Evolutionary conservation across 495 filamentous ascomycete genomes (phyloP), one percentile per base, ranked within the genome.

Genomic region (Bryoglossum gracile): DNA sequence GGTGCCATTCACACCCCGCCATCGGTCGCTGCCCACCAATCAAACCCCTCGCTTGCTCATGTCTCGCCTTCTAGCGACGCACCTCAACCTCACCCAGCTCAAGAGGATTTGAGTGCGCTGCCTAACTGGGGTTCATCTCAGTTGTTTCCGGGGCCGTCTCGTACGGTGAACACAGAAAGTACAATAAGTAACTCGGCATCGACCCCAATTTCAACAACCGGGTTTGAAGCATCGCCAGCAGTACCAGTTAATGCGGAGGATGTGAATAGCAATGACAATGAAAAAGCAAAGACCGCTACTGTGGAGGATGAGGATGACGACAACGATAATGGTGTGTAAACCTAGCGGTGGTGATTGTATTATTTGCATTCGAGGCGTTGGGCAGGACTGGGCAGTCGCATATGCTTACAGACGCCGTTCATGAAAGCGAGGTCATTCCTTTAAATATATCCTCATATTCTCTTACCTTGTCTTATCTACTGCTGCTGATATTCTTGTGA

Each of bases 291-390:
- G 32, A 47, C 54, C 30, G 50, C 46, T 6, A 57, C 54, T 17
- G 54, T 60, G 13, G 57, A 60, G 36, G 57, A 60, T 39, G 34
- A 36, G 4, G 48, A 40, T 32, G 57, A 60, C 33, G 54, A 38
- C n/a, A n/a, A n/a, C n/a, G n/a, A n/a, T n/a, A n/a, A n/a, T n/a
- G n/a, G n/a, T n/a, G n/a, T n/a, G n/a, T n/a, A n/a, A n/a, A n/a
- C n/a, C n/a, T n/a, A n/a, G n/a, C n/a, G n/a, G n/a, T n/a, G n/a
- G n/a, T n/a, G n/a, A n/a, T n/a, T n/a, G n/a, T n/a, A n/a, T n/a
- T n/a, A n/a, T n/a, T n/a, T n/a, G n/a, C n/a, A n/a, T n/a, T n/a
- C n/a, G n/a, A n/a, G n/a, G n/a, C n/a, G n/a, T n/a, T n/a, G n/a
- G n/a, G n/a, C n/a, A n/a, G n/a, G n/a, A n/a, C n/a, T n/a, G n/a